These are phyloP conservation scores for Taxillus chinensis DNA, from an alignment of 164 flowering plant species.

Conservation along the genomic window DNA sequence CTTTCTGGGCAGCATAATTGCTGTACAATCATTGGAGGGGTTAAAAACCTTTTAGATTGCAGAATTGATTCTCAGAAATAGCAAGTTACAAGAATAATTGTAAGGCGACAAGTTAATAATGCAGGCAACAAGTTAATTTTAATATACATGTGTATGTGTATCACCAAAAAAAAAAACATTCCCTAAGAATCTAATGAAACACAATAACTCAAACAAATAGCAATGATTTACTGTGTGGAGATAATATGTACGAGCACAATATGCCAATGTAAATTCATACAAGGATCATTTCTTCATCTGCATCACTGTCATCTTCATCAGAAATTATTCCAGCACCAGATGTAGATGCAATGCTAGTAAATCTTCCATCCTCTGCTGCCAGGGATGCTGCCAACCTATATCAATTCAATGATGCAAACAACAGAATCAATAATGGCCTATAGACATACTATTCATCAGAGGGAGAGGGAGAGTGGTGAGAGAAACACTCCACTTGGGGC, in stretches of 20 bases:
- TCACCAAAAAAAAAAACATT: too few relatives aligned
- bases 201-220: too few relatives aligned
- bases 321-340: conserved; percentile 20
- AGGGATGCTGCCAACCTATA: conserved; percentile 61
- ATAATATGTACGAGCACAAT: neutral
- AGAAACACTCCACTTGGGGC: conserved; percentile 2
- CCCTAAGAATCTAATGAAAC: too few relatives aligned
- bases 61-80: too few relatives aligned
- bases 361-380: conserved; percentile 40
- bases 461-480: neutral
- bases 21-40: neutral
- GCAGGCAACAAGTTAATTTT: too few relatives aligned
- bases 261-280: conserved; percentile 21
- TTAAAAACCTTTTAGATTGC: neutral
- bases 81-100: too few relatives aligned
- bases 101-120: too few relatives aligned
- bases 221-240: too few relatives aligned
- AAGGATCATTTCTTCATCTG: conserved; percentile 49
- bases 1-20: neutral
- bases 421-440: neutral
- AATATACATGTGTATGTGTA: too few relatives aligned
- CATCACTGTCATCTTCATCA: conserved; percentile 35
- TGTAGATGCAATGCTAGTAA: conserved; percentile 22
- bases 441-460: neutral
- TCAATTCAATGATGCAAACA: neutral